Evolutionary conservation across 257 asterid genomes (phyloP), one percentile per base, ranked within the genome.

Genomic region (Buddleja alternifolia): DNA sequence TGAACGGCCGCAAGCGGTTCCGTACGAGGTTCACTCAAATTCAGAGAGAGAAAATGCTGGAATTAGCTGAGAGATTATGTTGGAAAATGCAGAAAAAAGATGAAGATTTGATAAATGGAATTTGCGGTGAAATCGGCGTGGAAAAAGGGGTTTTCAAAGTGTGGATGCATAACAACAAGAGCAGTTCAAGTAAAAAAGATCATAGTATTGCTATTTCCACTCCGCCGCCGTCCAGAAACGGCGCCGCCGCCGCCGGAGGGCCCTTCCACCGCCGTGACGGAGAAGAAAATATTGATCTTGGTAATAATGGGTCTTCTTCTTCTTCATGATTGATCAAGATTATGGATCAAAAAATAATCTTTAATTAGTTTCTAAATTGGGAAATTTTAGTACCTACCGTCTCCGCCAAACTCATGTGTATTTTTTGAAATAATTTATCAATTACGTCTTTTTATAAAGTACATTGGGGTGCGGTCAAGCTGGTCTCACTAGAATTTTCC

Each of bases 81-180:
- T 91, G 97, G 96, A 91, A 85, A 76, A 82, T 88, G 78, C 96
- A 86, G 81, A 86, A 82, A 61, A 73, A 73, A 42, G 95, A 91
- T 23, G 96, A 91, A 4, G 89, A 79, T 3, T 0, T 77, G 44
- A 89, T 91, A 15, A 65, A 14, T 0, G 85, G 67, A 12, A 77
- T 82, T 39, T 91, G 96, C 82, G 40, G 55, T 5, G 85, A 83
- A 37, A 73, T 81, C 40, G 90, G 90, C 0, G 88, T 91, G 17
- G 93, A 88, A 12, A 83, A 75, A 45, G 81, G 85, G 20, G 97
- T 91, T 11, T 69, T 91, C 23, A 90, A 88, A 46, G 97, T 90
- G 8, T 90, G 97, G 97, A 90, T 90, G 97, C 95, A 90, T 25
- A 90, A 90, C 70, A 88, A 91, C 85, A 91, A 91, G 80, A 83